Base-by-base conservation (phyloP, 495 filamentous ascomycete species). In the Aspergillus sclerotiicarbonarius region DNA sequence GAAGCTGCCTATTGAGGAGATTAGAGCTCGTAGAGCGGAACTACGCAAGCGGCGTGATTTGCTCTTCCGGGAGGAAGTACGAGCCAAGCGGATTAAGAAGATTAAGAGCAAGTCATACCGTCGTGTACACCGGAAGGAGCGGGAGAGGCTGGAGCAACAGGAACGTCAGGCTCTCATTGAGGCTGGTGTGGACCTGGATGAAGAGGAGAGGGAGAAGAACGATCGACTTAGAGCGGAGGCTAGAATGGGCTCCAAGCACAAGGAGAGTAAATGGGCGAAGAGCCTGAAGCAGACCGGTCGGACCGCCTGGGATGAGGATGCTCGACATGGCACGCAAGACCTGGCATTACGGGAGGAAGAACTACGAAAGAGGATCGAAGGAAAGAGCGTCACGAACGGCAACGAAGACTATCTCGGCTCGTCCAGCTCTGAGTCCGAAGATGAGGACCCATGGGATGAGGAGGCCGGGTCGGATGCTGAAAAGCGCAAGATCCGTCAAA, bases 91-190 rank as follows among this genome's bases (percentile, higher is more conserved):
- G 3, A 89, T 98, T 71, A 96, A 96, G 72, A 98, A 97, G 77
- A 98, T 98, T 69, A 98, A 98, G 77, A 92, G 88, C 64, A 98
- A 96, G 66, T 83, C 91, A 0, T 98, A 92, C 66, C 87, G 91
- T 16, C 86, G 92, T 51, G 87, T 98, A 20, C 95, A 97, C 68
- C 86, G 94, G 35, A 96, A 90, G 64, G 90, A 96, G 63, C 81
- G 85, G 12, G 84, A 90, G 67, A 84, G 84, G 56, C 74, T 87
- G 43, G 86, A 89, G 58, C 79, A 90, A 51, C 82, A 84, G n/a
- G 86, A 91, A 52, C 79, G 81, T 25, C 85, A 90, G 43, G 84
- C 85, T 29, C 75, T 93, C 43, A 71, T 78, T 18, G 84, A 84
- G 44, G 84, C 86, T 19, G 92, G 91, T 32, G 84, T 89, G 53